phyloP scores from a whole-genome alignment of 371 early-diverging fungal genomes.

The Rhizomucor pusillus region DNA sequence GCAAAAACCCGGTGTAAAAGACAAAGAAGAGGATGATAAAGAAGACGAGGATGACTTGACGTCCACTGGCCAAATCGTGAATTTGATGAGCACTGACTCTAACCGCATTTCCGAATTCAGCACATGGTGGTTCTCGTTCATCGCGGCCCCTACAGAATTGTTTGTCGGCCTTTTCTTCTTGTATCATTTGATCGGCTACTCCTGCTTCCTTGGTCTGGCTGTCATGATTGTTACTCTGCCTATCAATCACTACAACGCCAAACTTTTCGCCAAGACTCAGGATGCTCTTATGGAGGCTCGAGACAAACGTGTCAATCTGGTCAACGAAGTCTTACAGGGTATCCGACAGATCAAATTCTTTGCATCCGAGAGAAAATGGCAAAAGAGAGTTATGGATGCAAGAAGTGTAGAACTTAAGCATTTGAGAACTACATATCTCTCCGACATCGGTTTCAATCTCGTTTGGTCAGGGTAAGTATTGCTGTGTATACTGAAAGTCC shows the following conservation, averaged over 20 bases:
- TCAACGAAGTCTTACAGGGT: conserved; percentile 61
- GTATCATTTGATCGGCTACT: conserved; percentile 61
- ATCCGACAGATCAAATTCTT: conserved; percentile 75
- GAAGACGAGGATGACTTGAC: conserved; percentile 31
- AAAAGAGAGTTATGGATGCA: conserved; percentile 38
- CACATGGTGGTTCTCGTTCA: conserved; percentile 51
- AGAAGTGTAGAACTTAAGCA: conserved; percentile 52
- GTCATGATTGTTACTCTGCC: conserved; percentile 55
- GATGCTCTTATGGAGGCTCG: conserved; percentile 52
- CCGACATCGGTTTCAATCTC: conserved; percentile 24
- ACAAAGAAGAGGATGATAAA: conserved; percentile 20
- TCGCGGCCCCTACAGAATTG: conserved; percentile 58
- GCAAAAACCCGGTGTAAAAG: not conserved
- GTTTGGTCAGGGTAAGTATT: conserved; percentile 39
- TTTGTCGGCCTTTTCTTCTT: conserved; percentile 59
- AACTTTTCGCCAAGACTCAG: conserved; percentile 48
- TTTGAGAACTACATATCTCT: conserved; percentile 31
- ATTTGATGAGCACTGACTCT: conserved; percentile 85
- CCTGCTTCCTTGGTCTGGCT: conserved; percentile 65
- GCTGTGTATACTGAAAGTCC: no score
- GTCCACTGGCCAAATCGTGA: conserved; percentile 76
- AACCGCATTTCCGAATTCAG: conserved; percentile 59
- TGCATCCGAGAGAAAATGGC: conserved; percentile 57
- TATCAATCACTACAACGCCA: conserved; percentile 52
- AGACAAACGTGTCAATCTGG: conserved; percentile 51